Base-by-base conservation (phyloP, 192 early-diverging fungal genomes). In the Coemansia sp. region DNA sequence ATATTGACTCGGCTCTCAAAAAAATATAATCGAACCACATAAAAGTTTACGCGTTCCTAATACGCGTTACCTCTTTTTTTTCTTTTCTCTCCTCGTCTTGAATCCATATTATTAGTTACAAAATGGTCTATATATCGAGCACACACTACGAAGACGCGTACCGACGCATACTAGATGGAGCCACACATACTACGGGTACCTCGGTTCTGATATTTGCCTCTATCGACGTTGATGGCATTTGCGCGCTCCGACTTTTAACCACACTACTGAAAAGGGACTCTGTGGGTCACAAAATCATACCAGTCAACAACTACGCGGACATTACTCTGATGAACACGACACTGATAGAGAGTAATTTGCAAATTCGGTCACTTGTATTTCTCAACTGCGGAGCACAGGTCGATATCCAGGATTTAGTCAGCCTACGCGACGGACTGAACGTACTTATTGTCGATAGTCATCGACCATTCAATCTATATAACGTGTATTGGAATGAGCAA, bases 361-460 rank as follows among this genome's bases (percentile, higher is more conserved):
- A 77, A 86, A 82, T 95, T 20, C 85, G 87, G n/a, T 86, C 88
- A 0, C 86, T 94, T 24, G 74, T 95, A 49, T 83, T 94, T 71
- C 76, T 98, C 44, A 96, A 96, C 81, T 95, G 93, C 76, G 96
- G 94, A 6, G 94, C 89, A 6, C 67, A 89, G 15, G 84, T 93
- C 30, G 90, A 97, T 39, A 63, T 96, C 11, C 75, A 81, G 15
- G 89, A 93, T 35, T 75, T 79, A 27, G 74, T 95, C 53, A 60
- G 47, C 0, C 69, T 93, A 22, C 71, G 83, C 34, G 77, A 81
- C 37, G 72, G 87, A 7, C 85, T 93, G 24, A 88, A 82, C 0
- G 81, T 97, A 5, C 87, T 94, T 62, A 84, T 98, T 3, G 80
- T 95, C 47, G 96, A 98, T 63, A 93, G 90, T 56, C 95, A 94